Conservation (phyloP, 2,329 filamentous ascomycete genomes). For the Aspergillus aculeatinus region DNA sequence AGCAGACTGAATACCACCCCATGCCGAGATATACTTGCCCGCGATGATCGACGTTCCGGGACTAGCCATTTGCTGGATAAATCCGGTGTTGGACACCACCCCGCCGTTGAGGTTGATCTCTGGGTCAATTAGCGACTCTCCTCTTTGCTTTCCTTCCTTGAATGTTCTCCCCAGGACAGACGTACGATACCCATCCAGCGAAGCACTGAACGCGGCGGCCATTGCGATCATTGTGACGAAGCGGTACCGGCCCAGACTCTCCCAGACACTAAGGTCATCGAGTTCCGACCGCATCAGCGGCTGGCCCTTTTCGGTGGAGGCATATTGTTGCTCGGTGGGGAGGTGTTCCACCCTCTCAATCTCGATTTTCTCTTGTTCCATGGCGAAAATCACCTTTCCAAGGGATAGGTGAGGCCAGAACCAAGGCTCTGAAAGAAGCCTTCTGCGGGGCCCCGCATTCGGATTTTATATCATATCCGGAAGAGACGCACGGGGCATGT, state of each 20-base stretch:
- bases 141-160: too few species aligned
- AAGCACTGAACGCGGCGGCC: constrained; percentile 44
- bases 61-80: constrained; percentile 38
- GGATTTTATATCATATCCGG: too few species aligned
- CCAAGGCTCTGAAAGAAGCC: too few species aligned
- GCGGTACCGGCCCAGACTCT: constrained; percentile 38
- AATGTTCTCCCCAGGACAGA: neutral
- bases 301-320: constrained; percentile 1
- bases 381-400: neutral
- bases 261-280: constrained; percentile 44
- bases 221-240: constrained; percentile 39
- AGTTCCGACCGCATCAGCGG: constrained; percentile 36
- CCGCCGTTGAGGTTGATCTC: constrained; percentile 40
- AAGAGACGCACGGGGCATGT: too few species aligned
- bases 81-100: constrained; percentile 44
- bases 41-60: constrained; percentile 34
- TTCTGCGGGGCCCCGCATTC: too few species aligned
- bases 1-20: constrained; percentile 42
- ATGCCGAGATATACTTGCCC: constrained; percentile 40
- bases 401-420: too few species aligned
- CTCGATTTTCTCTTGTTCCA: constrained; percentile 3
- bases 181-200: constrained; percentile 46
- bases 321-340: neutral
- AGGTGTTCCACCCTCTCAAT: constrained; percentile 7
- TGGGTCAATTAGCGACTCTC: neutral